phyloP scores from a whole-genome alignment of 208 protist genomes.

The Acanthamoeba polyphaga region DNA sequence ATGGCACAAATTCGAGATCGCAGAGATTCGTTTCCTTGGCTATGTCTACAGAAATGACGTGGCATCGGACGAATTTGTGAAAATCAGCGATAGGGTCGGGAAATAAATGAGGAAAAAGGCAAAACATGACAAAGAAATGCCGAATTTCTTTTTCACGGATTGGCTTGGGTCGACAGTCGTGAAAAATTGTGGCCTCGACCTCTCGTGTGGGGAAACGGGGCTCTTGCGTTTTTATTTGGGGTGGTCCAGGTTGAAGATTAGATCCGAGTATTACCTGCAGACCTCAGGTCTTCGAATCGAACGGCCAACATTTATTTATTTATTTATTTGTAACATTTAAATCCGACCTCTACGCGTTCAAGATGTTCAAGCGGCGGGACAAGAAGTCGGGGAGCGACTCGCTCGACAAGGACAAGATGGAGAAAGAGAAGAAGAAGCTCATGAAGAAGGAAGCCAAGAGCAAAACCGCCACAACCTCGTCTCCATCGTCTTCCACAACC shows the following conservation, averaged over 20 bases:
- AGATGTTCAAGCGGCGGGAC: constrained; percentile 17
- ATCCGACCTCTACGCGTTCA: neutral
- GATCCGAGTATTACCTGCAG: too few species aligned
- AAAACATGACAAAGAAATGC: neutral
- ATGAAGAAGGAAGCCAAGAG: neutral
- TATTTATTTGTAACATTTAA: neutral
- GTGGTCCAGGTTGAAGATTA: too few species aligned
- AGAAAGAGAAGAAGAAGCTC: neutral
- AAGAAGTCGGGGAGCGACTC: constrained; percentile 21
- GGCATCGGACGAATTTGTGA: neutral
- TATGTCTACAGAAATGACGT: too few species aligned
- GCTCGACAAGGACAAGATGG: neutral
- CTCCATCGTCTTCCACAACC: neutral
- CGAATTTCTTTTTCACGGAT: neutral
- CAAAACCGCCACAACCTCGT: neutral
- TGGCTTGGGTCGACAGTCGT: neutral
- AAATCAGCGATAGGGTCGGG: neutral
- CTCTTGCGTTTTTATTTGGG: too few species aligned
- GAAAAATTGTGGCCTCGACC: neutral
- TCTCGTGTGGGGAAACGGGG: constrained; percentile 1
- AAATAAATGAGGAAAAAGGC: neutral
- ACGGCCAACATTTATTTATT: neutral
- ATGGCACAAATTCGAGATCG: too few species aligned
- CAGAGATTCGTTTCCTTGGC: too few species aligned
- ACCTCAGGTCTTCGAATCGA: too few species aligned